Conservation (phyloP, 148 eudicot species). For the Pouteria glomerata region DNA sequence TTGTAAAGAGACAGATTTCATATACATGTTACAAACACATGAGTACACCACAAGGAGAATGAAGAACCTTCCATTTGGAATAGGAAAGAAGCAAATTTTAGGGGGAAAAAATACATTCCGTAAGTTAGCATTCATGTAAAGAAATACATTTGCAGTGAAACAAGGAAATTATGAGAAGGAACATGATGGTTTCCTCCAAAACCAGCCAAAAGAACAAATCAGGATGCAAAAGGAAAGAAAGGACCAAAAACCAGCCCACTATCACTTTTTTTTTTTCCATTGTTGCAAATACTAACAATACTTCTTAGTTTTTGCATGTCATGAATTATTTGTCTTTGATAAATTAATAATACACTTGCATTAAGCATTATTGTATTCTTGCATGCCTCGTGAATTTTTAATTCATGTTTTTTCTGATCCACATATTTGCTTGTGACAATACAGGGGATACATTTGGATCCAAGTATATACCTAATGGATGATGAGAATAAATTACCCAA, state of each 20-base stretch:
- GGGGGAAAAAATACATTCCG: not conserved
- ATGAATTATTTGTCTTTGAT: not conserved
- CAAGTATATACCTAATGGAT: constrained; percentile 95
- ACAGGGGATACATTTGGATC: constrained; percentile 98
- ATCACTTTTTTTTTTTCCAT: not conserved
- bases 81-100: not conserved
- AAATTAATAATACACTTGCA: not conserved
- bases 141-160: not conserved
- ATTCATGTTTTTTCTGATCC: constrained; percentile 6
- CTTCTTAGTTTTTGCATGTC: not conserved
- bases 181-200: not conserved
- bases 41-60: not conserved
- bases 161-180: not conserved
- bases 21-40: too few species aligned
- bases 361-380: not conserved
- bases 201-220: not conserved
- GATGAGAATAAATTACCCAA: constrained; percentile 69
- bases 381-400: not conserved
- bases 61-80: not conserved
- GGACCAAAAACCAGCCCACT: not conserved
- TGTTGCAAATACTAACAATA: not conserved
- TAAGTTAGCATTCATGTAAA: not conserved
- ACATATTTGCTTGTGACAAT: constrained; percentile 14
- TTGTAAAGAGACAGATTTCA: too few species aligned
- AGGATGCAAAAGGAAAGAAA: not conserved